Base-by-base conservation (phyloP, 1,284 basidiomycete genomes). In the Prillingera fragicola region DNA sequence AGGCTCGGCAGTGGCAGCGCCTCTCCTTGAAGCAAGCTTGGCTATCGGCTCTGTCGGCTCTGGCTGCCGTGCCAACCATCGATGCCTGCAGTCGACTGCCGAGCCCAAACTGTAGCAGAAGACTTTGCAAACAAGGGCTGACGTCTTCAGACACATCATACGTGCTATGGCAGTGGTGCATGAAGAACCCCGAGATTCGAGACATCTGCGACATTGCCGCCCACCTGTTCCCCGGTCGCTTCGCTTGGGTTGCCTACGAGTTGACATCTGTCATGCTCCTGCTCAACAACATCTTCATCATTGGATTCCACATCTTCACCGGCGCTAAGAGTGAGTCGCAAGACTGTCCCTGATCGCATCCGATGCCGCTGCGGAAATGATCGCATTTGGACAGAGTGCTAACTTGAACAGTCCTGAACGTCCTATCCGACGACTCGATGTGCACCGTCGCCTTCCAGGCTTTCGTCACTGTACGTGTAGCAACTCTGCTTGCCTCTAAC, bases 131-230 rank as follows among this genome's bases (percentile, higher is more conserved):
- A 9, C 19, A 8, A 8, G n/a, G n/a, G n/a, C n/a, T n/a, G n/a
- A n/a, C n/a, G n/a, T n/a, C n/a, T n/a, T 1, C 37, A 66, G 63
- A 66, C 52, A 68, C 65, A 1, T 59, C 55, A 10, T 69, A 69
- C 41, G 36, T 57, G n/a, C 49, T 65, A 8, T 69, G 65, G 66
- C 58, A 68, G 43, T 84, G 77, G 64, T 81, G 79, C 62, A 72
- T 83, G 56, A 71, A 70, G 47, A 75, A 83, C 48, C 81, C 81
- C 0, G 74, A 80, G 41, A 67, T 76, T 10, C 73, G 75, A n/a
- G 78, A 82, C 55, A 79, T 83, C 22, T 81, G 79, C 59, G 81
- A 83, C 53, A 78, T 83, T 24, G 80, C 80, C 3, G 73, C 73
- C 23, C 70, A 75, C 28, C 73, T 82, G 31, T 66, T 66, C 50